Conservation (phyloP, 805 yeast species). For the Candida maltosa region DNA sequence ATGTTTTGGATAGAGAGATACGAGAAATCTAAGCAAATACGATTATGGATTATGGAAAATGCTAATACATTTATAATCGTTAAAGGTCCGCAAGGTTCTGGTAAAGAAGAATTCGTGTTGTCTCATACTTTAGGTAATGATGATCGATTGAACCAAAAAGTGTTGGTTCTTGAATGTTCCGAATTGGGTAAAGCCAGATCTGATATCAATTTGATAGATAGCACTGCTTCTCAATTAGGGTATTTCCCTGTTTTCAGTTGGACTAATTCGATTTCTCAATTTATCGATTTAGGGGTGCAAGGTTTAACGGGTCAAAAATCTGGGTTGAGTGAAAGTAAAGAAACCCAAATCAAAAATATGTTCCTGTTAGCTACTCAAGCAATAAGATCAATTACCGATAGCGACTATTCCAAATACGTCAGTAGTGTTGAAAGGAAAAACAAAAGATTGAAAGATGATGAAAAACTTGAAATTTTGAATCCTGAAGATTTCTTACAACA, state of each 20-base stretch:
- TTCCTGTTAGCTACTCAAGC: conserved; percentile 69
- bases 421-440: conserved; percentile 16
- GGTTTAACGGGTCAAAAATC: conserved; percentile 93
- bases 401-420: conserved; percentile 28
- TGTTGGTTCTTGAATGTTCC: conserved; percentile 78
- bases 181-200: conserved; percentile 67
- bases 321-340: conserved; percentile 80
- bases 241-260: conserved; percentile 94
- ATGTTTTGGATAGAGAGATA: conserved; percentile 69
- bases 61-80: conserved; percentile 87
- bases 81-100: conserved; percentile 94
- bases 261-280: conserved; percentile 75
- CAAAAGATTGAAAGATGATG: conserved; percentile 15
- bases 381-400: conserved; percentile 56
- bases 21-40: conserved; percentile 64
- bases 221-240: conserved; percentile 75
- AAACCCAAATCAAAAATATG: conserved; percentile 78
- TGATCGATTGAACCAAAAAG: conserved; percentile 37
- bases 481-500: conserved; percentile 83
- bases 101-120: conserved; percentile 76
- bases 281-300: conserved; percentile 81
- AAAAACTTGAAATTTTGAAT: conserved; percentile 37
- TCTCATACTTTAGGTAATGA: conserved; percentile 62
- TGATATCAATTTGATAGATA: conserved; percentile 64
- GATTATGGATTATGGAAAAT: conserved; percentile 81